A percentile compares a stretch with the other conserved stretches of the same genome.
These are phyloP conservation scores for Penicillium crustosum DNA, from an alignment of 2,329 filamentous ascomycete species.

Conservation along the genomic window DNA sequence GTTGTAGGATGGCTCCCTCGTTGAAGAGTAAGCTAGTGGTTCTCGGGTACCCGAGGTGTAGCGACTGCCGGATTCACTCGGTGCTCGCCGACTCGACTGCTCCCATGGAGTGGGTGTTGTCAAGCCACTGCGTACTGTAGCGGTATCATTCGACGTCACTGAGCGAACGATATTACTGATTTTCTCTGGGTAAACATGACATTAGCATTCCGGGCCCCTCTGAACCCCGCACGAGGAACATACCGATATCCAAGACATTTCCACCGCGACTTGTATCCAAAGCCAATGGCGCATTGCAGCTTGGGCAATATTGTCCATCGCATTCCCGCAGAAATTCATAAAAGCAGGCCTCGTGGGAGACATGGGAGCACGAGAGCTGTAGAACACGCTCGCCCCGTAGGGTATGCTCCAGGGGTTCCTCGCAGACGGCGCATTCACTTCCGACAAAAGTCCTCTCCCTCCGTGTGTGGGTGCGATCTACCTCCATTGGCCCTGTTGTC, in stretches of 20 bases:
- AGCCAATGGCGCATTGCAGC: slow-evolving; percentile 86
- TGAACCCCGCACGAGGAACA: slow-evolving; percentile 26
- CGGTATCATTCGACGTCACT: slow-evolving; percentile 66
- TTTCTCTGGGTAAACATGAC: slow-evolving; percentile 65
- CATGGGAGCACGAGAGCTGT: slow-evolving; percentile 95
- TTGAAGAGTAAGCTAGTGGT: slow-evolving; percentile 6
- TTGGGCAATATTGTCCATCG: slow-evolving; percentile 89
- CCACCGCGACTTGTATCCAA: slow-evolving; percentile 90
- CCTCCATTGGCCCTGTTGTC: slow-evolving; percentile 67
- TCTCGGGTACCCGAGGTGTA: slow-evolving; percentile 19
- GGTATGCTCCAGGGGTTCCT: slow-evolving; percentile 94
- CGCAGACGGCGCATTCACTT: slow-evolving; percentile 91
- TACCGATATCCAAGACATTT: slow-evolving; percentile 90
- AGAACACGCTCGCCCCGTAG: slow-evolving; percentile 89
- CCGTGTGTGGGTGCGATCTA: slow-evolving; percentile 75
- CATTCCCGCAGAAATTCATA: slow-evolving; percentile 97
- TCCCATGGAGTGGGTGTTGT: slow-evolving; percentile 66
- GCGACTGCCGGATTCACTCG: slow-evolving; percentile 35
- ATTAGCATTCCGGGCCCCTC: slow-evolving; percentile 7
- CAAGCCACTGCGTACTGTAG: slow-evolving; percentile 48
- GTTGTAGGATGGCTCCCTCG: slow-evolving; percentile 13
- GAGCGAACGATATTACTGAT: slow-evolving; percentile 89
- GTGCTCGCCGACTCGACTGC: slow-evolving; percentile 32
- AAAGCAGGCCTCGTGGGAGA: slow-evolving; percentile 96
- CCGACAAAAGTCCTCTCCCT: slow-evolving; percentile 94